phyloP scores from a whole-genome alignment of 2,329 filamentous ascomycete species.

The Dactylellina leptospora region DNA sequence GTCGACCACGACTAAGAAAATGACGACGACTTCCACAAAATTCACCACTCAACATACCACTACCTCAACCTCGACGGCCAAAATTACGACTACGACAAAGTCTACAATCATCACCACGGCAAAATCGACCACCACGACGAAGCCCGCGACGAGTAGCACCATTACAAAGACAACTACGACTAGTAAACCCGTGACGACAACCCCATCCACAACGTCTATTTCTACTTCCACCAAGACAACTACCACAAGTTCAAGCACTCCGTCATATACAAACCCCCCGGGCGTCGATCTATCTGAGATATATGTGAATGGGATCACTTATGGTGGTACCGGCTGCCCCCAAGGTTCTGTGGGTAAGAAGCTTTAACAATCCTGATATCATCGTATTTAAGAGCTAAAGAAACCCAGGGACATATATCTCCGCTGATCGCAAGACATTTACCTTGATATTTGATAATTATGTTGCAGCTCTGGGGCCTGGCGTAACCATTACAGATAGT shows the following conservation, averaged over 20 bases:
- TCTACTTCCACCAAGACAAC: neutral
- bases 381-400: neutral
- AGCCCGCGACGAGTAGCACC: neutral
- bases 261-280: slow-evolving; percentile 19
- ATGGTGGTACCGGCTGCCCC: slow-evolving; percentile 36
- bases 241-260: slow-evolving; percentile 14
- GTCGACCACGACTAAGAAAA: slow-evolving; percentile 1
- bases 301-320: slow-evolving; percentile 33
- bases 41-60: slow-evolving; percentile 15
- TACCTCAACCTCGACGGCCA: neutral
- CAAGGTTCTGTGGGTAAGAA: slow-evolving; percentile 28
- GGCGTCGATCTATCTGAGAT: slow-evolving; percentile 24
- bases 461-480: slow-evolving; percentile 64
- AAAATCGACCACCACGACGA: slow-evolving; percentile 10
- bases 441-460: slow-evolving; percentile 67
- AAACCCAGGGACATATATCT: slow-evolving; percentile 25
- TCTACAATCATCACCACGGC: slow-evolving; percentile 10
- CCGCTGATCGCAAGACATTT: slow-evolving; percentile 57
- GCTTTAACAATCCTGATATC: neutral
- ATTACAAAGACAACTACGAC: neutral
- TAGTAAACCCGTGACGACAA: neutral
- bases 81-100: slow-evolving; percentile 2
- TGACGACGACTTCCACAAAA: slow-evolving; percentile 1
- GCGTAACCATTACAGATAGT: slow-evolving; percentile 60
- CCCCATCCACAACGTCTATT: neutral